These are phyloP conservation scores for Metarhizium guizhouense DNA, from an alignment of 2,329 filamentous ascomycete species.

Conservation along the genomic window DNA sequence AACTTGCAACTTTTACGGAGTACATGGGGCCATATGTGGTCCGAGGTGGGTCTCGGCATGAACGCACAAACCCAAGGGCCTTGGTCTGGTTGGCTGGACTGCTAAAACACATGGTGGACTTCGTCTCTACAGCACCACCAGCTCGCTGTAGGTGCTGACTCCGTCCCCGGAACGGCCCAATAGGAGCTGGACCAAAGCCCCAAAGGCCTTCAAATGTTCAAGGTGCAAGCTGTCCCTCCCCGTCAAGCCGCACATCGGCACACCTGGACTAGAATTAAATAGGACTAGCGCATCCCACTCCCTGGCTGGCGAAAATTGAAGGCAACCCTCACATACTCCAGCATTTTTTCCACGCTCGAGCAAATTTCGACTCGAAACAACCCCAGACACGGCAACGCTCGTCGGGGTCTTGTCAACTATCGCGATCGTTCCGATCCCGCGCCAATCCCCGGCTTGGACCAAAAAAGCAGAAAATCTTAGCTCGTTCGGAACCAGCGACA, in stretches of 20 bases:
- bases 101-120: too few species aligned
- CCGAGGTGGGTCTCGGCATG: conserved; percentile 1
- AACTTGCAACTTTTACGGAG: too few species aligned
- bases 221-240: not conserved
- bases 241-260: conserved; percentile 3
- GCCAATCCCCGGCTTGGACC: conserved; percentile 11
- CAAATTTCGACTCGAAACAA: conserved; percentile 33
- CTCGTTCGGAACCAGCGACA: conserved; percentile 1
- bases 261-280: conserved; percentile 4
- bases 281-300: conserved; percentile 32
- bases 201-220: not conserved
- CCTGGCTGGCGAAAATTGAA: conserved; percentile 31
- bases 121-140: not conserved
- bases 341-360: conserved; percentile 30
- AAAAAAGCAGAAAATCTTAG: not conserved
- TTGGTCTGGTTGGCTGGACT: not conserved
- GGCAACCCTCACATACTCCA: conserved; percentile 29
- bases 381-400: conserved; percentile 31
- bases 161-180: not conserved
- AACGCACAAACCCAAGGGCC: not conserved
- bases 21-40: not conserved
- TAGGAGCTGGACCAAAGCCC: not conserved
- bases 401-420: conserved; percentile 24
- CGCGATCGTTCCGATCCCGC: conserved; percentile 10
- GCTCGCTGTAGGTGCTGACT: not conserved